Percentiles rank a stretch among this genome's conserved stretches.
phyloP scores from a whole-genome alignment of 768 basidiomycete species.

The Mrakia frigida region DNA sequence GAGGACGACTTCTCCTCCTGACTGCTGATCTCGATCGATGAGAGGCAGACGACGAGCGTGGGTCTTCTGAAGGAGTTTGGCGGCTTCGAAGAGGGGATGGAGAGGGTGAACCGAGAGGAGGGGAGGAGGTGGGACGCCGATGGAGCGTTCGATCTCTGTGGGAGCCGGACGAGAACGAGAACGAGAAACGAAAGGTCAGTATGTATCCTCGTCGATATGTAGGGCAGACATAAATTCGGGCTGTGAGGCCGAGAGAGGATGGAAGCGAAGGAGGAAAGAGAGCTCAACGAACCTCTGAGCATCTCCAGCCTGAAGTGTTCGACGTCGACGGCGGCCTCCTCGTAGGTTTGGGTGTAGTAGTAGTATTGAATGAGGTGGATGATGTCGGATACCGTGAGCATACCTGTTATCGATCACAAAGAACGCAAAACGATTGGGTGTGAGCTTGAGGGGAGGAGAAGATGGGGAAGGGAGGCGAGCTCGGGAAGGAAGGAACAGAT shows the following conservation, averaged over 20 bases:
- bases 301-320: constrained; percentile 85
- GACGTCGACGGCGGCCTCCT: constrained; percentile 80
- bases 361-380: constrained; percentile 99
- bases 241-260: neutral
- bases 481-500: no score
- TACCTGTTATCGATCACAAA: constrained; percentile 55
- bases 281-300: constrained; percentile 63
- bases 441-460: neutral
- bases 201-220: neutral
- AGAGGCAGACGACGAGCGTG: constrained; percentile 91
- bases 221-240: no score
- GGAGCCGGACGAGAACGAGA: neutral
- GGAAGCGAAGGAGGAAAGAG: neutral
- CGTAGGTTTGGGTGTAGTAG: constrained; percentile 76
- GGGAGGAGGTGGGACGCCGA: constrained; percentile 88
- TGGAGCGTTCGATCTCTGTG: constrained; percentile 84
- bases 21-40: constrained; percentile 86
- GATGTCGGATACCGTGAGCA: constrained; percentile 99
- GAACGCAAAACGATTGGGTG: neutral
- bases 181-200: constrained; percentile 5
- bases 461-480: neutral
- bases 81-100: constrained; percentile 81
- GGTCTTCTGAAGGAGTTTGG: constrained; percentile 83
- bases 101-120: constrained; percentile 82
- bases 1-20: constrained; percentile 90